These are phyloP conservation scores for Didymella exigua DNA, from an alignment of 2,329 filamentous ascomycete species.

Conservation along the genomic window DNA sequence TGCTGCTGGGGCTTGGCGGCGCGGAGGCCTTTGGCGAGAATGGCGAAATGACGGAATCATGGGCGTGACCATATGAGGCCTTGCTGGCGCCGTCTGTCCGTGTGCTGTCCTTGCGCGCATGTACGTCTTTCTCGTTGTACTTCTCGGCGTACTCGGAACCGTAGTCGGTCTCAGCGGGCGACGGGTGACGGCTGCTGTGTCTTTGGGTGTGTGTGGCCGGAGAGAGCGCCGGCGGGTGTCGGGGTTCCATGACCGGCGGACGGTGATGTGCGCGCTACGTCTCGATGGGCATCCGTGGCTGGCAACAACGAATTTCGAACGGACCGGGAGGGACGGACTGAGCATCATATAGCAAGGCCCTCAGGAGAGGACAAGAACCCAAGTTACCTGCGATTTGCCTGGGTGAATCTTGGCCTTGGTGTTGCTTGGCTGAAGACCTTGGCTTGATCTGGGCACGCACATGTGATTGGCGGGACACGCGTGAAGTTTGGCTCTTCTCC, in stretches of 20 bases:
- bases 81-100: slow-evolving; percentile 31
- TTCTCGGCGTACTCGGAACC: slow-evolving; percentile 34
- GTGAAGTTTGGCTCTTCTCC: slow-evolving; percentile 2
- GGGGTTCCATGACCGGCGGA: slow-evolving; percentile 42
- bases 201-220: slow-evolving; percentile 32
- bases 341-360: slow-evolving; percentile 44
- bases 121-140: slow-evolving; percentile 36
- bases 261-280: slow-evolving; percentile 29
- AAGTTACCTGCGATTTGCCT: slow-evolving; percentile 17
- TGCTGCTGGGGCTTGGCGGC: slow-evolving; percentile 44
- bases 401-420: slow-evolving; percentile 19
- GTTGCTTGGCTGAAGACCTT: slow-evolving; percentile 17
- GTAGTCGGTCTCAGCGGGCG: slow-evolving; percentile 19
- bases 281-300: slow-evolving; percentile 34
- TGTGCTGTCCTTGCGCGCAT: slow-evolving; percentile 21
- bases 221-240: slow-evolving; percentile 36
- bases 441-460: slow-evolving; percentile 7
- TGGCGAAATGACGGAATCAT: slow-evolving; percentile 49
- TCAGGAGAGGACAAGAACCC: slow-evolving; percentile 21
- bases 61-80: slow-evolving; percentile 31
- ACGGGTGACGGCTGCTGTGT: slow-evolving; percentile 14
- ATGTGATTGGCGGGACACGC: slow-evolving; percentile 9
- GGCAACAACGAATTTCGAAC: slow-evolving; percentile 22
- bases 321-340: slow-evolving; percentile 28
- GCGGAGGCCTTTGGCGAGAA: slow-evolving; percentile 43